These are phyloP conservation scores for Coelastrella sp. DNA, from an alignment of 139 green algal genomes.

Conservation along the genomic window DNA sequence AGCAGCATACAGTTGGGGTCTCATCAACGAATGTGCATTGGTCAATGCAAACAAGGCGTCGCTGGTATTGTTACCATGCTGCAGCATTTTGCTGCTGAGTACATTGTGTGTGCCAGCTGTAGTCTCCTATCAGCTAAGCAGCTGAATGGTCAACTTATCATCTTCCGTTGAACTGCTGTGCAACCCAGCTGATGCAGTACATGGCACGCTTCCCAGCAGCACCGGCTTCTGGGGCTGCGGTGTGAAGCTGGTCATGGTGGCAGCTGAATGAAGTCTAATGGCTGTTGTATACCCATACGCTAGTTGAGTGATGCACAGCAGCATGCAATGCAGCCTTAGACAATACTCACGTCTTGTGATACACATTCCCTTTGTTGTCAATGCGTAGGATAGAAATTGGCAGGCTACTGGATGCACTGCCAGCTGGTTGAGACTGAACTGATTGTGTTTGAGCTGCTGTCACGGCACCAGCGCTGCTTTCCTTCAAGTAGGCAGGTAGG, in stretches of 20 bases:
- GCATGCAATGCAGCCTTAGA: not conserved
- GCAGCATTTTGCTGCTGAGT: too few relatives aligned
- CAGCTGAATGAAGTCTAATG: too few relatives aligned
- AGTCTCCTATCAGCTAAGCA: too few relatives aligned
- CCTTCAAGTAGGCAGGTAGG: not conserved
- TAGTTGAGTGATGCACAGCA: not conserved
- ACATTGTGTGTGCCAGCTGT: too few relatives aligned
- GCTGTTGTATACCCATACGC: not conserved
- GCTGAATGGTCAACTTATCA: too few relatives aligned
- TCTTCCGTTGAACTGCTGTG: too few relatives aligned
- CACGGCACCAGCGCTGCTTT: not conserved
- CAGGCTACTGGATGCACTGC: not conserved
- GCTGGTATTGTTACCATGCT: too few relatives aligned
- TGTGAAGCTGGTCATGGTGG: too few relatives aligned
- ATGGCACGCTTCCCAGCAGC: too few relatives aligned
- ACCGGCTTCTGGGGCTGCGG: too few relatives aligned
- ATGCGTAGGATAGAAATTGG: slow-evolving; percentile 16
- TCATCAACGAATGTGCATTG: not conserved
- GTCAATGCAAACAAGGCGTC: not conserved
- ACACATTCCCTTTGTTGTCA: slow-evolving; percentile 19
- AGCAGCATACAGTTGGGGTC: not conserved
- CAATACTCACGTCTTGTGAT: slow-evolving; percentile 27
- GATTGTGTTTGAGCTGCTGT: not conserved
- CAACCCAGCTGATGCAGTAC: too few relatives aligned
- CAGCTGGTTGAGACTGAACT: not conserved